Evolutionary conservation across 1,284 basidiomycete genomes (phyloP), one percentile per base, ranked within the genome.

Genomic region (Anthracocystis setariae): DNA sequence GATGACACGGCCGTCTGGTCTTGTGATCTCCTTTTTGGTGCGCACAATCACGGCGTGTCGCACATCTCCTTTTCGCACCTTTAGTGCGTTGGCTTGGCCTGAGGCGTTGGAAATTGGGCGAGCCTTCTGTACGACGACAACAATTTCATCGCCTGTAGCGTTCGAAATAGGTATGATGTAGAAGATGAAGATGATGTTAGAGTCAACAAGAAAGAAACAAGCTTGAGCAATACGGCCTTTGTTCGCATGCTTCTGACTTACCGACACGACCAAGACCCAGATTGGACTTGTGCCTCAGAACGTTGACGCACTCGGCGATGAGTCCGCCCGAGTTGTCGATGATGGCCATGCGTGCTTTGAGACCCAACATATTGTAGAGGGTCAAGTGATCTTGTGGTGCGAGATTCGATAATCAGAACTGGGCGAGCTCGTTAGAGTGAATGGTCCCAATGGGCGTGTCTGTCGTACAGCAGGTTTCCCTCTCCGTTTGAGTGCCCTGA

Each of bases 301-400:
- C 90, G 83, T 98, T 97, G 84, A 99, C 93, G 80, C 94, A 96
- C 86, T 98, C 95, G 39, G 95, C 91, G 61, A 96, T 86, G 68
- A 98, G 87, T 2, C 92, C 95, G 57, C 95, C 95, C n/a, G 95
- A 95, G 85, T 98, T 98, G 87, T 98, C 95, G 83, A 98, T 96
- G 77, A 94, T 90, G 91, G 77, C 59, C 80, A 82, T 82, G 46
- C 76, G 80, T 45, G 81, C 73, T 67, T 82, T 82, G 63, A 82
- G 78, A 15, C 81, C 80, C 66, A 82, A 67, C 81, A 82, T 82
- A 35, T 23, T 69, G 47, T 17, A 17, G 8, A n/a, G 12, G 35
- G 5, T 37, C 13, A 37, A 13, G 8, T n/a, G 15, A 15, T 18
- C 15, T 39, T n/a, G 37, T 39, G 17, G 35, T 17, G 17, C 29